A percentile compares a stretch with the other conserved stretches of the same genome.
These are phyloP conservation scores for Madurella mycetomatis DNA, from an alignment of 2,329 filamentous ascomycete genomes.

Conservation along the genomic window DNA sequence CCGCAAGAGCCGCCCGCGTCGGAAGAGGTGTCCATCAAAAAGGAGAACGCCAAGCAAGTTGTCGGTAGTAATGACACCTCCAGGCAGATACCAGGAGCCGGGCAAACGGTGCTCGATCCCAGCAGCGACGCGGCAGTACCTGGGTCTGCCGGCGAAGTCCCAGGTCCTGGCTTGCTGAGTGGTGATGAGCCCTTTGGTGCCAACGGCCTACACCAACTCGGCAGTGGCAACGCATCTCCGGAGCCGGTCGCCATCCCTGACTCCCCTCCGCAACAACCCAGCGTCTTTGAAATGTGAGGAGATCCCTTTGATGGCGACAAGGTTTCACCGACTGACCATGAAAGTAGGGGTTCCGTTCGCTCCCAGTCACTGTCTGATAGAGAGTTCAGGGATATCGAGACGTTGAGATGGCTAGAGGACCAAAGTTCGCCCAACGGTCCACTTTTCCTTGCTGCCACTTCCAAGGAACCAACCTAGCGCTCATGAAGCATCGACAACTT, in stretches of 20 bases:
- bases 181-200: background rate
- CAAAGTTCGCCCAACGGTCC: background rate
- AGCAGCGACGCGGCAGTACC: too few relatives aligned
- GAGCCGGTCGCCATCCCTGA: background rate
- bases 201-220: too few relatives aligned
- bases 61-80: too few relatives aligned
- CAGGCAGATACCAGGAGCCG: too few relatives aligned
- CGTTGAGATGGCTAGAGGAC: background rate
- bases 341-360: background rate
- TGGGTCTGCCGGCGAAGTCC: too few relatives aligned
- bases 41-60: too few relatives aligned
- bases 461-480: background rate
- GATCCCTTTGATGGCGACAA: background rate
- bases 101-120: too few relatives aligned
- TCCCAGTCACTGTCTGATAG: background rate
- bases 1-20: too few relatives aligned
- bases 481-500: background rate
- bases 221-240: background rate
- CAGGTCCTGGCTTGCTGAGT: too few relatives aligned
- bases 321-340: background rate
- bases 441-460: background rate
- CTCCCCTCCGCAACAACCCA: background rate
- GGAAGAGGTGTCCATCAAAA: too few relatives aligned
- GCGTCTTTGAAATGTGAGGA: background rate
- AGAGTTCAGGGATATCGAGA: background rate